Evolutionary conservation across 1,284 basidiomycete species (phyloP).

Genomic region (Sparassis latifolia): DNA sequence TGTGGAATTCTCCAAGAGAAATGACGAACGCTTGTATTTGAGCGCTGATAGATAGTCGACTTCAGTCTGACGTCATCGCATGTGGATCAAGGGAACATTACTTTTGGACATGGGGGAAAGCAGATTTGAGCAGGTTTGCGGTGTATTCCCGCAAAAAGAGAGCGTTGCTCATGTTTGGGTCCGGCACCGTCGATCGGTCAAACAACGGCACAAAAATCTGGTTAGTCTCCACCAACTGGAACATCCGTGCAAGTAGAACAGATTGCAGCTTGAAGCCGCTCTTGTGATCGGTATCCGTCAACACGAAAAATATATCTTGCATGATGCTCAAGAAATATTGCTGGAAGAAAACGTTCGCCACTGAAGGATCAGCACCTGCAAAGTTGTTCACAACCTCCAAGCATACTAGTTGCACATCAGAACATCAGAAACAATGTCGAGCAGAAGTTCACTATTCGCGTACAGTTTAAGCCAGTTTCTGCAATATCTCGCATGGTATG

Average conservation of each 20-base stretch:
- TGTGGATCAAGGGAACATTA: conserved; percentile 23
- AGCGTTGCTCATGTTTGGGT: conserved; percentile 77
- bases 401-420: conserved; percentile 56
- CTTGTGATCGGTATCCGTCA: conserved; percentile 98
- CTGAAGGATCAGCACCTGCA: conserved; percentile 70
- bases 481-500: conserved; percentile 99
- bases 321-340: conserved; percentile 92
- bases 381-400: conserved; percentile 97
- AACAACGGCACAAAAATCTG: conserved; percentile 82
- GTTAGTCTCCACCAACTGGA: conserved; percentile 87
- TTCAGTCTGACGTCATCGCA: not conserved
- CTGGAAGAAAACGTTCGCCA: conserved; percentile 77
- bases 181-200: conserved; percentile 71
- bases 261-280: conserved; percentile 93
- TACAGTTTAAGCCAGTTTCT: conserved; percentile 87
- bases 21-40: conserved; percentile 80
- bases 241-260: conserved; percentile 86
- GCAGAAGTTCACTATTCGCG: conserved; percentile 22
- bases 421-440: conserved; percentile 3
- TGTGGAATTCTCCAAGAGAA: conserved; percentile 80
- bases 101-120: conserved; percentile 88
- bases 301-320: conserved; percentile 96
- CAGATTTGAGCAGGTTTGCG: conserved; percentile 77
- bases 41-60: conserved; percentile 29
- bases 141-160: conserved; percentile 87